Evolutionary conservation across 768 basidiomycete species (phyloP), one percentile per base, ranked within the genome.

Genomic region (Lactarius pseudohatsudake): DNA sequence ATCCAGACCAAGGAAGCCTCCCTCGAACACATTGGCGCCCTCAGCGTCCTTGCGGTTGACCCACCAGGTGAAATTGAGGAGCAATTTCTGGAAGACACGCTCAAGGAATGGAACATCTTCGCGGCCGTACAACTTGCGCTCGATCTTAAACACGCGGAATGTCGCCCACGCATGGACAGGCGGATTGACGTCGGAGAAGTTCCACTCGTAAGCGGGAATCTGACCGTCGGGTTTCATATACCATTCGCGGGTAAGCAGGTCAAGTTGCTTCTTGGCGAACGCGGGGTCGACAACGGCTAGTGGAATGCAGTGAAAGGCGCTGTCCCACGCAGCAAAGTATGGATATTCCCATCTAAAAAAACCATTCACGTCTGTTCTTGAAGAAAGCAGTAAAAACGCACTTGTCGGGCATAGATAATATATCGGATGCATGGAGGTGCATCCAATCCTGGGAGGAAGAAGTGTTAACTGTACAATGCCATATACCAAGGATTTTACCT

Each of bases 41-140:
- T 86, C 95, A 60, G 88, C 83, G 72, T 99, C 97, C 77, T 99
- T 99, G 64, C 96, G 88, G 76, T 99, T 98, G 22, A 98, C 96
- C 96, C 96, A 98, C 94, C 96, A 98, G 56, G 97, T 99, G 75
- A 98, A 98, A 78, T 99, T 98, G 45, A 99, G 80, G 22, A 99
- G 78, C 60, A 99, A 76, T 78, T 99, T 98, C 78, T 98, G 96
- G 85, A 99, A 99, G 32, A 98, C 97, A 56, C 97, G 86, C 79
- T 99, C 97, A 41, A 99, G 81, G 83, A 99, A 99, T 11, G 85
- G 79, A 43, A 98, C 72, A 74, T 99, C 97, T 74, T 96, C 96
- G 65, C 82, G 83, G 1, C 96, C 97, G 67, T 90, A 88, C 69
- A 98, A 79, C 80, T 98, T 98, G 63, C 97, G 88, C 79, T 99